Evolutionary conservation across 2,329 filamentous ascomycete species (phyloP), one percentile per base, ranked within the genome.

Genomic region (Macroventuria anomochaeta): DNA sequence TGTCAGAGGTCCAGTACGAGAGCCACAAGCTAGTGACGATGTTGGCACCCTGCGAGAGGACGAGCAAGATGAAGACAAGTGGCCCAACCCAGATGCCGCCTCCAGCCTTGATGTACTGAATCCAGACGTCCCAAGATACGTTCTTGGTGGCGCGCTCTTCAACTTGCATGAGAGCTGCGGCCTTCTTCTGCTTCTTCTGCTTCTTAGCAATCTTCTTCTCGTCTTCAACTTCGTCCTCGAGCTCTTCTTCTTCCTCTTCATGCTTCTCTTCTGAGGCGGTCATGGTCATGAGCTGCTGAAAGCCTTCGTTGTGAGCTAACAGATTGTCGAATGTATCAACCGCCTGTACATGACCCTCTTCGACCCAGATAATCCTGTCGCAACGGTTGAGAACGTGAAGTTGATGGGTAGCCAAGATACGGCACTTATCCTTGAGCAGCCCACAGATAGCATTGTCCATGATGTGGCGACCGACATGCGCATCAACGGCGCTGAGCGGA

Each of bases 391-490:
- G 83, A 5, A 97, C 93, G 80, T 96, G 95, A 12, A 97, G 84
- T 73, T 97, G 93, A 74, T 99, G 95, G 0, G 95, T 99, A 1
- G 93, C 95, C 26, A 99, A 81, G 28, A 97, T 88, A 17, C 95
- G 85, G 68, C 91, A 95, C 75, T 97, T 97, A 75, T 93, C 84
- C 65, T 89, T 90, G 47, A 97, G 80, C 8, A 97, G 81, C 7
- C 93, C 93, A 53, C 92, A 86, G 47, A 99, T 97, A 33, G 93
- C 93, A 55, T 96, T 88, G 73, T 97, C 93, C 78, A 97, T 96
- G 65, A 99, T 87, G 64, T 87, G 85, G 15, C 81, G 79, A 10
- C 85, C 85, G 18, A 87, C 85, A 63, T 87, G 85, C 5, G 80
- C 79, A 61, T 82, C 80, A 15, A 82, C 80, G 21, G 80, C 80